Conservation (phyloP, 768 basidiomycete genomes). For the Cyclocybe aegerita region DNA sequence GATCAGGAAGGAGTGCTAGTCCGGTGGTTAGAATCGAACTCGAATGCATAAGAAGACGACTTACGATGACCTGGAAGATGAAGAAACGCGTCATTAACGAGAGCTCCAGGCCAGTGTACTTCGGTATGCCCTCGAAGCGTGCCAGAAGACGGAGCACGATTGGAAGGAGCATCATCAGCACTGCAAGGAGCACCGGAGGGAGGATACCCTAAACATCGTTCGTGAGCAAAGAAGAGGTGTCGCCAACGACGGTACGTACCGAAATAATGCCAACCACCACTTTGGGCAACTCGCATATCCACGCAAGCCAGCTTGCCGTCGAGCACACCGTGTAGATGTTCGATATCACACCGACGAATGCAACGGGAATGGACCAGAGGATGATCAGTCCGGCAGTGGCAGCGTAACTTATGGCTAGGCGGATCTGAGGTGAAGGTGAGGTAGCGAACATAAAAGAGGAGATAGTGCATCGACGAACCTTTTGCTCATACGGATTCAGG, state of each 20-base stretch:
- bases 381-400: constrained; percentile 80
- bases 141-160: constrained; percentile 81
- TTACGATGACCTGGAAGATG: constrained; percentile 86
- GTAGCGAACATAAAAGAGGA: background rate
- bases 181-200: constrained; percentile 82
- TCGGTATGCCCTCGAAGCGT: constrained; percentile 88
- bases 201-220: constrained; percentile 63
- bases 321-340: constrained; percentile 74
- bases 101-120: constrained; percentile 79
- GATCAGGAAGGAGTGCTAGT: constrained; percentile 90
- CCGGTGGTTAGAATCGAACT: background rate
- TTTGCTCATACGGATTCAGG: constrained; percentile 86
- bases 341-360: constrained; percentile 83
- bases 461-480: constrained; percentile 29
- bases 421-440: constrained; percentile 32
- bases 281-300: constrained; percentile 74
- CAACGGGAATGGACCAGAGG: constrained; percentile 85
- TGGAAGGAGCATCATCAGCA: constrained; percentile 87
- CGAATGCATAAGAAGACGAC: too few relatives aligned
- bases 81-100: constrained; percentile 92
- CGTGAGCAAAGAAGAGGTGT: background rate
- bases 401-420: constrained; percentile 67
- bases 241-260: constrained; percentile 19
- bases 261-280: constrained; percentile 76
- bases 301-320: constrained; percentile 69